These are phyloP conservation scores for Thalassiosira pacifica DNA, from an alignment of 352 stramenopile genomes.

Conservation along the genomic window DNA sequence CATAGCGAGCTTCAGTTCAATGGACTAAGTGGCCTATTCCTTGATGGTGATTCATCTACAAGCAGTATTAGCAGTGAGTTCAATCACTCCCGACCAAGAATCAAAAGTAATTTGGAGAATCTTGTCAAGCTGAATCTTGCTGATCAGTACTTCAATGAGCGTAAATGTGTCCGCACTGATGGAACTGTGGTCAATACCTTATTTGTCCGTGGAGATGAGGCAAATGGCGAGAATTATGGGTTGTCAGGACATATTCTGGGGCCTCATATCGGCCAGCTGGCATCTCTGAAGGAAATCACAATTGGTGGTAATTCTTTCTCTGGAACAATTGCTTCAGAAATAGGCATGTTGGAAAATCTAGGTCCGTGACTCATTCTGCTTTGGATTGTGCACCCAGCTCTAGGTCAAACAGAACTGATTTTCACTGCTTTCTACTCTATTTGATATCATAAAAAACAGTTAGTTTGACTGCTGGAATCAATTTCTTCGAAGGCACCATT, in stretches of 20 bases:
- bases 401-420: too few relatives aligned
- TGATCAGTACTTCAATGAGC: neutral
- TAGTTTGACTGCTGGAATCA: constrained; percentile 17
- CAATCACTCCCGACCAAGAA: too few relatives aligned
- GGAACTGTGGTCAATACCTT: constrained; percentile 18
- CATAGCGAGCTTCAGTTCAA: neutral
- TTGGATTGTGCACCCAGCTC: too few relatives aligned
- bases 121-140: constrained; percentile 38
- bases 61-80: too few relatives aligned
- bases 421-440: neutral
- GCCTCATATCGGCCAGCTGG: constrained; percentile 1
- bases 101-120: constrained; percentile 6
- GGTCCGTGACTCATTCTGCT: neutral
- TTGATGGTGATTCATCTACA: too few relatives aligned
- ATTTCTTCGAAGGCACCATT: constrained; percentile 41
- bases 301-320: constrained; percentile 33
- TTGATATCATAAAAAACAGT: constrained; percentile 4
- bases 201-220: constrained; percentile 1
- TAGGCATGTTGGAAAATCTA: constrained; percentile 32
- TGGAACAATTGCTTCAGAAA: constrained; percentile 43
- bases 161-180: constrained; percentile 17
- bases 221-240: constrained; percentile 12
- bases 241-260: constrained; percentile 21
- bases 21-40: constrained; percentile 21
- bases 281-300: constrained; percentile 10